Evolutionary conservation across 495 filamentous ascomycete species (phyloP), one percentile per base, ranked within the genome.

Genomic region (Trichocladium antarcticum): DNA sequence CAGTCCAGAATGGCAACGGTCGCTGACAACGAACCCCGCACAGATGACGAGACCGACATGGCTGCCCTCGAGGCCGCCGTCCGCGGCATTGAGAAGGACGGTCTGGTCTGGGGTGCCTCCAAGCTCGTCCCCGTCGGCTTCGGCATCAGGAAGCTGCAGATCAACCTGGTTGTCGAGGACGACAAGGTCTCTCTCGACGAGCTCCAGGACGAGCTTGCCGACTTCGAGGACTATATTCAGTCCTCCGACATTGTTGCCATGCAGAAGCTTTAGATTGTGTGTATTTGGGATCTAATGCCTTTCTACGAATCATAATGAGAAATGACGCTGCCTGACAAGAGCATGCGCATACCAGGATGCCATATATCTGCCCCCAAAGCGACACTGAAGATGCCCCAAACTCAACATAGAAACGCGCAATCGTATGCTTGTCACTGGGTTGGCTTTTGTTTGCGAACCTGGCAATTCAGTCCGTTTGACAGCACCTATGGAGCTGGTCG

Each of bases 91-190:
- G 82, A 87, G 72, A 79, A 82, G 75, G 92, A 98, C 53, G 92
- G 92, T 69, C 83, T 98, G 47, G 83, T 92, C 37, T 98, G 92
- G 92, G 92, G 92, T 80, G 81, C 77, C 55, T 89, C 84, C 64
- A 89, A 90, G 75, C 72, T 95, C 51, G 84, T 94, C 35, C 66
- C 89, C 46, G 83, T 97, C 53, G 78, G 88, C 63, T 98, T 89
- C 78, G 93, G 93, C 73, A 94, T 98, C 76, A 95, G 92, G 83
- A 97, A 97, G 81, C 80, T 98, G 53, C 93, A 97, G 79, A 93
- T 98, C 78, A 97, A 85, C 80, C 67, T 96, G 53, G 89, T 97
- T 56, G 76, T 97, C 55, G 92, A 97, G 76, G 92, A 98, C 64
- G 92, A 97, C 47, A 97, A 97, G 77, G 67, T 98, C 63, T 89